Conservation (phyloP, 768 basidiomycete species). For the Pleurotus pulmonarius region DNA sequence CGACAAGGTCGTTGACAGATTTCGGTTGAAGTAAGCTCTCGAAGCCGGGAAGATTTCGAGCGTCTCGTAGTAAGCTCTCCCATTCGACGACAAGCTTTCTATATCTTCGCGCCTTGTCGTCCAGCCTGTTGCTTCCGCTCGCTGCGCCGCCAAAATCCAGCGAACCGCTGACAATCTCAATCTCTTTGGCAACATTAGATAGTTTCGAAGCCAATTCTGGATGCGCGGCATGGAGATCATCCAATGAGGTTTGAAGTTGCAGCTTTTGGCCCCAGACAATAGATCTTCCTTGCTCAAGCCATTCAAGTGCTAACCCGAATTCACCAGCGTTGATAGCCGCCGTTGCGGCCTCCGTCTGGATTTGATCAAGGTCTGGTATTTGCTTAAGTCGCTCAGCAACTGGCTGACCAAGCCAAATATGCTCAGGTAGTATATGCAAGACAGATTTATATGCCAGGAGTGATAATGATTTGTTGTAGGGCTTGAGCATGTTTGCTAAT, state of each 20-base stretch:
- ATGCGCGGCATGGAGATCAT: slow-evolving; percentile 9
- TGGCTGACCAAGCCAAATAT: slow-evolving; percentile 15
- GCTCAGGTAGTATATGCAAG: slow-evolving; percentile 11
- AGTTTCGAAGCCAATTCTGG: slow-evolving; percentile 7
- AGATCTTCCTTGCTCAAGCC: slow-evolving; percentile 21
- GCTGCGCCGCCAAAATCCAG: background rate
- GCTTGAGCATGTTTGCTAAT: background rate
- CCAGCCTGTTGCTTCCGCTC: background rate
- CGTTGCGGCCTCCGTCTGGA: slow-evolving; percentile 11
- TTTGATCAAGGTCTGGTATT: slow-evolving; percentile 5
- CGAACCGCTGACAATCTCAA: background rate
- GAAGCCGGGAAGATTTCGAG: slow-evolving; percentile 12
- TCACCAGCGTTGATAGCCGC: slow-evolving; percentile 7
- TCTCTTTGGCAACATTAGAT: slow-evolving; percentile 4
- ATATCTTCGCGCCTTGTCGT: slow-evolving; percentile 3
- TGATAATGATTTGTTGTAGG: background rate
- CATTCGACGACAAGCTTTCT: slow-evolving; percentile 14
- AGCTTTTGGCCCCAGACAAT: slow-evolving; percentile 18
- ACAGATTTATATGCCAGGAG: slow-evolving; percentile 7
- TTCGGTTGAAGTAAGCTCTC: slow-evolving; percentile 16
- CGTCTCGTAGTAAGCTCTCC: slow-evolving; percentile 12
- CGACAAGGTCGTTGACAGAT: slow-evolving; percentile 1
- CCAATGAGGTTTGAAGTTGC: slow-evolving; percentile 16
- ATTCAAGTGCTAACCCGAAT: slow-evolving; percentile 15
- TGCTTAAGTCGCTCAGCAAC: slow-evolving; percentile 8